Base-by-base conservation (phyloP, 768 basidiomycete species). In the Pulveroboletus sp. region DNA sequence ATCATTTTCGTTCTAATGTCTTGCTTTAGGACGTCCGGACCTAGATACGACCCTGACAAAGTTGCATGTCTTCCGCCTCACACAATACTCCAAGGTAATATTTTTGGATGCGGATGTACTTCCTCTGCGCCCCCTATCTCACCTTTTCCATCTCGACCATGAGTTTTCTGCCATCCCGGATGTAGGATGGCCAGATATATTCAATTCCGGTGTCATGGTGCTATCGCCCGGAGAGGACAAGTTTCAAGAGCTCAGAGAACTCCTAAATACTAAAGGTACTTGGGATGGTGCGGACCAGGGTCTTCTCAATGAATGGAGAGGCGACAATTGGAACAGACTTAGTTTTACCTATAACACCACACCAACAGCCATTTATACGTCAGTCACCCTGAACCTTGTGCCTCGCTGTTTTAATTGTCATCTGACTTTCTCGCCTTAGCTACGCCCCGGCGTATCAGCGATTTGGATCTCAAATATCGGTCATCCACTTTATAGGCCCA, bases 261-360 rank as follows among this genome's bases (percentile, higher is more conserved):
- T 96, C 49, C 75, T 93, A 53, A 80, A 82, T 53, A 71, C 81
- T 16, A 86, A 85, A 59, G 95, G 93, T 14, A 86, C 84, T 38
- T 97, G 94, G 86, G 95, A 97, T 62, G 96, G 96, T 9, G 96
- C 93, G n/a, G 96, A 99, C 71, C 96, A 99, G 68, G 96, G 96
- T 14, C 73, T 97, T 54, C 77, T 98, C 56, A 98, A 98, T 61
- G 94, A 98, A 73, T 97, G 93, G 93, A 76, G 88, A 57, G 83
- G 85, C 27, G 68, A 67, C 17, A 68, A 89, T 63, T 99, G 96
- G 96, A 82, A 96, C 60, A 79, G 93, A 59, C 83, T 99, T 58
- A 93, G 93, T 65, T 99, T 98, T 71, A 91, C 85, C 35, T 99
- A 96, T 73, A 99, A 99, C 69, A 96, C 94, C 14, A 98, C 96